Percentiles rank a stretch among this genome's conserved stretches.
These are phyloP conservation scores for Globisporangium paroecandrum DNA, from an alignment of 352 stramenopile species.

Conservation along the genomic window DNA sequence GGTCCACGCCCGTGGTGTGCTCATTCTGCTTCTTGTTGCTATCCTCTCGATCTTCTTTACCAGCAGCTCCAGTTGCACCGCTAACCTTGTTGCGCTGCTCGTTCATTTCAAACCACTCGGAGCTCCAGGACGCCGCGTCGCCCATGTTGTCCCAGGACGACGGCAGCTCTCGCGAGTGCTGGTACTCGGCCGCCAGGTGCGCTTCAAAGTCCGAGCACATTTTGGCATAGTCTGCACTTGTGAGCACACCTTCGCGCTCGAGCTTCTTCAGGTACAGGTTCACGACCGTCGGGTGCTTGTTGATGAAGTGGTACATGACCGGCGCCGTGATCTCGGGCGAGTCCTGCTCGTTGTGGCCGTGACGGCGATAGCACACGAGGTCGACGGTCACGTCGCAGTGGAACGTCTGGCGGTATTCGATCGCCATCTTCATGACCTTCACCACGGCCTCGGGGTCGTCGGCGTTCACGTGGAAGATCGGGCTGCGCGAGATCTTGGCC, in stretches of 20 bases:
- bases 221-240: conserved; percentile 35
- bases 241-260: conserved; percentile 46
- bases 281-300: conserved; percentile 79
- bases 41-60: background rate
- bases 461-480: conserved; percentile 95
- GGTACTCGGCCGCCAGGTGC: conserved; percentile 62
- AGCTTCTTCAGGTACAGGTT: conserved; percentile 79
- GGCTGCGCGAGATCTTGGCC: conserved; percentile 95
- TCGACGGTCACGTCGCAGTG: conserved; percentile 98
- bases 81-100: conserved; percentile 12
- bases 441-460: conserved; percentile 95
- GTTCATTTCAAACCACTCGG: conserved; percentile 49
- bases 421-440: conserved; percentile 91
- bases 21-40: conserved; percentile 8
- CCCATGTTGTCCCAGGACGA: conserved; percentile 78
- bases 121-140: conserved; percentile 60
- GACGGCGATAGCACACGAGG: conserved; percentile 97
- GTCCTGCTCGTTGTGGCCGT: conserved; percentile 98
- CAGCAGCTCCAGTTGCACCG: background rate
- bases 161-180: conserved; percentile 61
- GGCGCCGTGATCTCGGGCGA: conserved; percentile 86
- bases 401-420: conserved; percentile 89
- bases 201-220: conserved; percentile 67
- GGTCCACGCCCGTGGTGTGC: conserved; percentile 60
- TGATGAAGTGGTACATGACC: conserved; percentile 90